Evolutionary conservation across 257 asterid species (phyloP).

Genomic region (Fraxinus anomala): DNA sequence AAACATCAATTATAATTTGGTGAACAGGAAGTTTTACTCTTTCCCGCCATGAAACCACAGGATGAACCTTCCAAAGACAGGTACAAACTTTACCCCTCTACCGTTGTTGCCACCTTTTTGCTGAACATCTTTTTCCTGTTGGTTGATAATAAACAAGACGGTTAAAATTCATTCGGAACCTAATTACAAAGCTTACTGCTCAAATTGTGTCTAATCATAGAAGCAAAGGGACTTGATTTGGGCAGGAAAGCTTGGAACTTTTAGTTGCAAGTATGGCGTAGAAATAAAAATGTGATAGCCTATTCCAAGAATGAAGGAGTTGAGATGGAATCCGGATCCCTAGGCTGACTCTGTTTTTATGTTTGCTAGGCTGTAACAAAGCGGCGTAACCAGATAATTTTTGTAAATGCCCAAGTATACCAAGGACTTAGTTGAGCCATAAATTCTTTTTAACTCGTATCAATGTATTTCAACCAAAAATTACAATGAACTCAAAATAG

Average conservation of each 20-base stretch:
- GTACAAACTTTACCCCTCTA: slow-evolving; percentile 26
- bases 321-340: background rate
- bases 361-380: background rate
- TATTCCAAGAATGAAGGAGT: background rate
- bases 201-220: background rate
- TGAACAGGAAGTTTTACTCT: slow-evolving; percentile 79
- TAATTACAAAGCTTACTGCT: background rate
- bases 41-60: slow-evolving; percentile 93
- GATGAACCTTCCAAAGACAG: slow-evolving; percentile 69
- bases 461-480: background rate
- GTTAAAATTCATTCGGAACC: background rate
- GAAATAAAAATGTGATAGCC: background rate
- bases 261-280: background rate
- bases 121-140: slow-evolving; percentile 3
- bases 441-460: too few relatives aligned
- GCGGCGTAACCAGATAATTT: background rate
- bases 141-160: background rate
- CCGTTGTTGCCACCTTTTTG: slow-evolving; percentile 1
- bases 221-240: background rate
- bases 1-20: background rate
- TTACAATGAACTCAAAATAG: background rate
- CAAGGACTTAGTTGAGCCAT: background rate
- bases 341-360: background rate
- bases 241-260: background rate
- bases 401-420: background rate